phyloP scores from a whole-genome alignment of 2,329 filamentous ascomycete species.

The Fusarium humuli region DNA sequence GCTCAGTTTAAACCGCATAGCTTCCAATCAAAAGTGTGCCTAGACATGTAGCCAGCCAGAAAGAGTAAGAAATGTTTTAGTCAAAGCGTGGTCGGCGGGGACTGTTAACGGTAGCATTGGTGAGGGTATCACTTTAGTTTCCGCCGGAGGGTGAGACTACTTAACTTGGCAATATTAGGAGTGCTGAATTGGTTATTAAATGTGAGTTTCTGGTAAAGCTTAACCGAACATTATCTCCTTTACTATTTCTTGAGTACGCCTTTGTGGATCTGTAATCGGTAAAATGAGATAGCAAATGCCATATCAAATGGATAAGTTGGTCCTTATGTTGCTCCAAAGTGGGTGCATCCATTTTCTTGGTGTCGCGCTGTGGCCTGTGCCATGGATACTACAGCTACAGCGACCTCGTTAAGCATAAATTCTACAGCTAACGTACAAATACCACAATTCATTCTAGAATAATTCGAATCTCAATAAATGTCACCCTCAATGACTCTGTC shows the following conservation, averaged over 20 bases:
- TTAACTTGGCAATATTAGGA: not conserved
- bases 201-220: not conserved
- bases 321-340: not conserved
- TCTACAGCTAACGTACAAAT: not conserved
- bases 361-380: not conserved
- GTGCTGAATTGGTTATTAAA: not conserved
- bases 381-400: no score
- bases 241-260: no score
- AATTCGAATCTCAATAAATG: not conserved
- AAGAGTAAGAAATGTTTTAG: not conserved
- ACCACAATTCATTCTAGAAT: not conserved
- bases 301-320: not conserved
- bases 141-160: not conserved
- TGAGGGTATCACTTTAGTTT: slow-evolving; percentile 8
- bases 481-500: not conserved
- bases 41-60: not conserved
- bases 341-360: no score
- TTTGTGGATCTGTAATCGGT: no score
- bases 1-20: not conserved
- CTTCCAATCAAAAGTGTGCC: not conserved
- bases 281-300: no score
- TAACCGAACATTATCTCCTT: not conserved
- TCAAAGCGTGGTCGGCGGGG: not conserved
- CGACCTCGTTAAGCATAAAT: no score
- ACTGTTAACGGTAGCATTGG: slow-evolving; percentile 23